phyloP scores from a whole-genome alignment of 2,329 filamentous ascomycete species.

The Aspergillus floridensis region DNA sequence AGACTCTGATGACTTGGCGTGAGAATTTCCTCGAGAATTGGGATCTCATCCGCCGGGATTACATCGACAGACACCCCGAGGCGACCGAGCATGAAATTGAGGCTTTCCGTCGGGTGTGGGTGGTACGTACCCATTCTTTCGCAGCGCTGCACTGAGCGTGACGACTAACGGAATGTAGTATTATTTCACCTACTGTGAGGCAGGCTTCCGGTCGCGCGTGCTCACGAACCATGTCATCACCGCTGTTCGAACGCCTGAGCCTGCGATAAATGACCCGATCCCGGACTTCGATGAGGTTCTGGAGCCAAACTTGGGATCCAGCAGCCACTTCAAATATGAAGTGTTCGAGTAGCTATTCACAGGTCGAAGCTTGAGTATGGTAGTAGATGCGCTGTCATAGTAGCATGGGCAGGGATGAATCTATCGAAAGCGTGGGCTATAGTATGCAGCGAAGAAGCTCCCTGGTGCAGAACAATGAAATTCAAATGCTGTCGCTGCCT shows the following conservation, averaged over 20 bases:
- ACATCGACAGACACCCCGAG: slow-evolving; percentile 56
- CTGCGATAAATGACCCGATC: not conserved
- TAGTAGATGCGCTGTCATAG: no score
- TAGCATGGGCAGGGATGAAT: no score
- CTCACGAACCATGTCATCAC: not conserved
- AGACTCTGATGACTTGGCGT: slow-evolving; percentile 66
- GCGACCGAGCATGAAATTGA: slow-evolving; percentile 63
- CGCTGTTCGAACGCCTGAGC: not conserved
- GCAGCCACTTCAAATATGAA: not conserved
- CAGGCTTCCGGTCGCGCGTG: slow-evolving; percentile 55
- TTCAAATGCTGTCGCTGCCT: no score
- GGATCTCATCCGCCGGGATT: slow-evolving; percentile 59
- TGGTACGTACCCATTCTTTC: slow-evolving; percentile 41
- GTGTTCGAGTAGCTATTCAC: not conserved
- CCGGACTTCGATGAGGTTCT: not conserved
- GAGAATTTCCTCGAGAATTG: slow-evolving; percentile 66
- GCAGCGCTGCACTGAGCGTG: not conserved
- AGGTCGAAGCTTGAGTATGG: no score
- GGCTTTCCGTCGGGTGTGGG: slow-evolving; percentile 69
- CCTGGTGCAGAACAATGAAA: no score
- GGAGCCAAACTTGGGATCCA: not conserved
- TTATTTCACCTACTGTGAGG: slow-evolving; percentile 74
- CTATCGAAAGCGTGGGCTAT: no score
- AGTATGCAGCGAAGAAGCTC: no score
- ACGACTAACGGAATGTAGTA: slow-evolving; percentile 48